Conservation (phyloP, 306 rosid genomes). For the Medicago lupulina region DNA sequence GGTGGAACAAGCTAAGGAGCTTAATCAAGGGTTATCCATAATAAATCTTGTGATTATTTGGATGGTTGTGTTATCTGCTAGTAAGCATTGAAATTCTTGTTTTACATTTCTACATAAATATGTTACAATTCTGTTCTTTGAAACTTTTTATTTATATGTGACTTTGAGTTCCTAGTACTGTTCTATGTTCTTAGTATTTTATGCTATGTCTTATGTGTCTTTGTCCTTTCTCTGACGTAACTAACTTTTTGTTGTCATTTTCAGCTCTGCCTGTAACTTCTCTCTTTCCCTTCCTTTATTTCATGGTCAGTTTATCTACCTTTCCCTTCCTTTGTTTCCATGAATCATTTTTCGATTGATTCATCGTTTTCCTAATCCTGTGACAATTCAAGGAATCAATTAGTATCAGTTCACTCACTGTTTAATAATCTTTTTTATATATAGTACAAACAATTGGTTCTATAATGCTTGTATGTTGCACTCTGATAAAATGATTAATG, state of each 20-base stretch:
- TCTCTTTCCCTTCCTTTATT: constrained; percentile 60
- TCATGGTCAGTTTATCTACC: constrained; percentile 51
- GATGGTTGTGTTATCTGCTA: constrained; percentile 56
- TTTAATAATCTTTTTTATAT: not conserved
- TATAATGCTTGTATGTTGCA: not conserved
- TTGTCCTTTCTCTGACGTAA: constrained; percentile 6
- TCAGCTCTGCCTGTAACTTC: constrained; percentile 55
- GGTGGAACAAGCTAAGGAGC: constrained; percentile 54
- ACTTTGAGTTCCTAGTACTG: not conserved
- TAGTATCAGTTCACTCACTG: not conserved
- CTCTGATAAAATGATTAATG: not conserved
- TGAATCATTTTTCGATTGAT: not conserved
- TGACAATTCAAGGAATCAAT: not conserved
- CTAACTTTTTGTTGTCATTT: constrained; percentile 6
- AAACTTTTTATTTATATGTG: not conserved
- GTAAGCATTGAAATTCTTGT: constrained; percentile 46
- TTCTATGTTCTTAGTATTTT: not conserved
- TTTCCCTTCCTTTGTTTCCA: not conserved
- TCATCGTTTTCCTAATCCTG: no score
- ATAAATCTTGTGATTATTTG: constrained; percentile 49
- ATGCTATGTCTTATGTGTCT: not conserved
- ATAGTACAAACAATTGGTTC: no score
- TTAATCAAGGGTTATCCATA: constrained; percentile 51
- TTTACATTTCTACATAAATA: not conserved
- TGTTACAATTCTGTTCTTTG: constrained; percentile 33